Percentiles rank a stretch among this genome's conserved stretches.
These are phyloP conservation scores for Diospyros kaki DNA, from an alignment of 148 eudicot species.

Conservation along the genomic window DNA sequence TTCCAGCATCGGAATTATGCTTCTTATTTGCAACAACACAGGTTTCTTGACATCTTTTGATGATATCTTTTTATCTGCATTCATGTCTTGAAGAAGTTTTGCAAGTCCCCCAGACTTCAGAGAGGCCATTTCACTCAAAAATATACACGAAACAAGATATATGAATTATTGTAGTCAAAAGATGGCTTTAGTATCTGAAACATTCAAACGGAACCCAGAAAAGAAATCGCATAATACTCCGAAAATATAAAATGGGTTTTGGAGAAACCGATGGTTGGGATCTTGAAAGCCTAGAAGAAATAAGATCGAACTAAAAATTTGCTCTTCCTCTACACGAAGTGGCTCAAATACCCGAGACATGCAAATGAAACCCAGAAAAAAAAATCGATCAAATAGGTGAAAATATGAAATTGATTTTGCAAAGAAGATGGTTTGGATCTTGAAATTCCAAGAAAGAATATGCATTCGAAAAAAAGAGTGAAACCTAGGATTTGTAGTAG, in stretches of 20 bases:
- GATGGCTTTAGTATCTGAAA: neutral
- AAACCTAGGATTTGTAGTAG: too few relatives aligned
- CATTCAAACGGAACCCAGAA: conserved; percentile 3
- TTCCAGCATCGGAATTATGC: conserved; percentile 60
- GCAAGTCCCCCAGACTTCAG: conserved; percentile 42
- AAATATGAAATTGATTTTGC: too few relatives aligned
- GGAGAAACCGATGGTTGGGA: neutral
- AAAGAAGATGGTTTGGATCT: too few relatives aligned
- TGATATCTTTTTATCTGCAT: conserved; percentile 16
- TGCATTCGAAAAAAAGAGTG: too few relatives aligned
- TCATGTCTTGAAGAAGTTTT: conserved; percentile 47
- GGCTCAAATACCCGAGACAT: too few relatives aligned
- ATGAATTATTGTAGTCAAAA: neutral
- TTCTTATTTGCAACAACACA: conserved; percentile 48
- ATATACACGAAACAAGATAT: neutral
- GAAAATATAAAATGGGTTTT: conserved; percentile 1
- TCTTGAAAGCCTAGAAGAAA: neutral
- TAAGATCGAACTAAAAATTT: too few relatives aligned
- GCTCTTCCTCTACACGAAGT: too few relatives aligned
- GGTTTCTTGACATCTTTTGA: conserved; percentile 29
- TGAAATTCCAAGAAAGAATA: too few relatives aligned
- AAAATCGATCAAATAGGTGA: too few relatives aligned
- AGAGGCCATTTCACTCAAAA: conserved; percentile 30
- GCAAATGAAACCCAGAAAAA: too few relatives aligned
- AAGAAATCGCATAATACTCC: neutral